These are phyloP conservation scores for Phytopythium aichiense DNA, from an alignment of 352 stramenopile species.

Conservation along the genomic window DNA sequence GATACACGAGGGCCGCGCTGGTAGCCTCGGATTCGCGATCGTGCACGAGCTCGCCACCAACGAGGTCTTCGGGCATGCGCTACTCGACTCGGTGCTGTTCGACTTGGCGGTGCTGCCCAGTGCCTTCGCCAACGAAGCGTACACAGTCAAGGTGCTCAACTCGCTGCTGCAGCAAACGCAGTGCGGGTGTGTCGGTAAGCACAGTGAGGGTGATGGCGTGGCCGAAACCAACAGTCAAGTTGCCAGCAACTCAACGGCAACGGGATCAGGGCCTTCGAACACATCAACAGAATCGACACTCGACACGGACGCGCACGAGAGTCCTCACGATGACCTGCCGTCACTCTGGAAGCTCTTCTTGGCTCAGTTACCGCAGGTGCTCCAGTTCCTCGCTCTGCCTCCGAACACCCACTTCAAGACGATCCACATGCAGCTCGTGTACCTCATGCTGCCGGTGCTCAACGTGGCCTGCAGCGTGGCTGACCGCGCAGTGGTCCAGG, in stretches of 20 bases:
- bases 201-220: constrained; percentile 17
- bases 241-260: neutral
- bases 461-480: constrained; percentile 63
- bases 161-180: constrained; percentile 66
- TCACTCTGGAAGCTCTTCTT: constrained; percentile 68
- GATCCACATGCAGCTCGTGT: constrained; percentile 66
- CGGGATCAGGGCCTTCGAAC: neutral
- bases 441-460: constrained; percentile 71
- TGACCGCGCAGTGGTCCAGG: constrained; percentile 35
- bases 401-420: constrained; percentile 38
- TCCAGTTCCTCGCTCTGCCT: constrained; percentile 29
- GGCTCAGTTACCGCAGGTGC: constrained; percentile 28
- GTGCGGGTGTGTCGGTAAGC: constrained; percentile 68
- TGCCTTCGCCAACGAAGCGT: constrained; percentile 69
- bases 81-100: constrained; percentile 39
- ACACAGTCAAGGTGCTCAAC: constrained; percentile 72
- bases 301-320: constrained; percentile 18
- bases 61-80: constrained; percentile 19
- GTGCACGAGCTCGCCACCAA: constrained; percentile 34
- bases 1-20: constrained; percentile 63
- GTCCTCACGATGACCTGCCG: constrained; percentile 50
- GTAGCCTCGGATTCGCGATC: constrained; percentile 50
- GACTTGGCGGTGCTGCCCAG: constrained; percentile 51
- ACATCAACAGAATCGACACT: neutral
- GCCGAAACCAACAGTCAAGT: constrained; percentile 7